phyloP scores from a whole-genome alignment of 805 yeast species.

The Dipodascus albidus region DNA sequence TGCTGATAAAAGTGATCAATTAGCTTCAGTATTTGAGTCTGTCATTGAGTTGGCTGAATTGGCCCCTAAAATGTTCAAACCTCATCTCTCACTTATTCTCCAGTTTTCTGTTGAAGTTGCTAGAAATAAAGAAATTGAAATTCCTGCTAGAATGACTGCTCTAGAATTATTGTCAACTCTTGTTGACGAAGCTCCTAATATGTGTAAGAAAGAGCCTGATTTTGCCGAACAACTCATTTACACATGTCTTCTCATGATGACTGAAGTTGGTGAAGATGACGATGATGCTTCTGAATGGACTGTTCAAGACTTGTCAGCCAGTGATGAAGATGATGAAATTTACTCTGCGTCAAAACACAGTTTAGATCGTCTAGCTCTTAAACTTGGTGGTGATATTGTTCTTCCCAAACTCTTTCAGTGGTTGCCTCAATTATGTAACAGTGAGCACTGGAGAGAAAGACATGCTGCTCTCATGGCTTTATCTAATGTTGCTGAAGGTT shows the following conservation, averaged over 20 bases:
- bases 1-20: constrained; percentile 66
- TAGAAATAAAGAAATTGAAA: constrained; percentile 69
- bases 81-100: constrained; percentile 81
- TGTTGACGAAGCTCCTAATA: constrained; percentile 85
- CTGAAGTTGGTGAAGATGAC: constrained; percentile 83
- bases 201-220: constrained; percentile 74
- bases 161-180: constrained; percentile 83
- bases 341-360: constrained; percentile 90
- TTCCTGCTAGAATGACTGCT: constrained; percentile 72
- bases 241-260: constrained; percentile 70
- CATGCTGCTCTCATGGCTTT: constrained; percentile 96
- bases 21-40: constrained; percentile 80
- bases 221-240: constrained; percentile 66
- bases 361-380: constrained; percentile 81
- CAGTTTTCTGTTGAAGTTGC: constrained; percentile 78
- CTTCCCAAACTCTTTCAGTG: constrained; percentile 81
- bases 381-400: constrained; percentile 69
- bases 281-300: constrained; percentile 84
- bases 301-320: constrained; percentile 62
- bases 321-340: constrained; percentile 74
- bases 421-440: constrained; percentile 70
- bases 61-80: constrained; percentile 90
- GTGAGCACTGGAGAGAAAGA: constrained; percentile 82
- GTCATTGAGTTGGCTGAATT: constrained; percentile 82
- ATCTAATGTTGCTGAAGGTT: constrained; percentile 95